Evolutionary conservation across 108 stramenopile species (phyloP).

Genomic region (Nitzschia palea): DNA sequence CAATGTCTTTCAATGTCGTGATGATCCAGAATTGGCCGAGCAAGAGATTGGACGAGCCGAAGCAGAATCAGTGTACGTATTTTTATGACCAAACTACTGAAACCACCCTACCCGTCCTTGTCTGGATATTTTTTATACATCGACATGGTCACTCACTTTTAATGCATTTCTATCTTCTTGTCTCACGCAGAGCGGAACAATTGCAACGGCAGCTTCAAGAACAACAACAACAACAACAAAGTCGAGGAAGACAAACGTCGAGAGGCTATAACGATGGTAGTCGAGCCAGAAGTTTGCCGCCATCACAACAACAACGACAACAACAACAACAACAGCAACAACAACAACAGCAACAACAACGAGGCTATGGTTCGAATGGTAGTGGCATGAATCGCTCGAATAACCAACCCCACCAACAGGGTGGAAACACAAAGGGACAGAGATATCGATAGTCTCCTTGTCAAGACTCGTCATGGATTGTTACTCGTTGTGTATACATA

Average conservation of each 20-base stretch:
- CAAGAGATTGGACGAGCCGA: constrained; percentile 67
- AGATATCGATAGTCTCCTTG: too few relatives aligned
- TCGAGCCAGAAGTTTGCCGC: not conserved
- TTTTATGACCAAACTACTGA: too few relatives aligned
- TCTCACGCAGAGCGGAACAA: constrained; percentile 30
- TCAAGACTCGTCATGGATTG: too few relatives aligned
- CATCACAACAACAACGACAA: too few relatives aligned
- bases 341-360: not conserved
- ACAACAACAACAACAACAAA: constrained; percentile 2
- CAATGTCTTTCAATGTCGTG: constrained; percentile 50
- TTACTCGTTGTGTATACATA: too few relatives aligned
- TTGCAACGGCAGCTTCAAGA: constrained; percentile 29
- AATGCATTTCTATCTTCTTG: not conserved
- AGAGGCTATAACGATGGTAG: not conserved
- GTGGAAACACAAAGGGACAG: too few relatives aligned
- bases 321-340: too few relatives aligned
- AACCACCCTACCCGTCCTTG: too few relatives aligned
- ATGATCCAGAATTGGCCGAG: constrained; percentile 32
- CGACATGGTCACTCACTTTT: constrained; percentile 1
- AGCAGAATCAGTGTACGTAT: constrained; percentile 48
- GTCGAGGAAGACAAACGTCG: not conserved
- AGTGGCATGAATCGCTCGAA: too few relatives aligned
- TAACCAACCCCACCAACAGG: too few relatives aligned
- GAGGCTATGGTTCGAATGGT: too few relatives aligned
- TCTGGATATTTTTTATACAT: too few relatives aligned